Evolutionary conservation across 345 rosid genomes (phyloP).

Genomic region (Aegle marmelos): DNA sequence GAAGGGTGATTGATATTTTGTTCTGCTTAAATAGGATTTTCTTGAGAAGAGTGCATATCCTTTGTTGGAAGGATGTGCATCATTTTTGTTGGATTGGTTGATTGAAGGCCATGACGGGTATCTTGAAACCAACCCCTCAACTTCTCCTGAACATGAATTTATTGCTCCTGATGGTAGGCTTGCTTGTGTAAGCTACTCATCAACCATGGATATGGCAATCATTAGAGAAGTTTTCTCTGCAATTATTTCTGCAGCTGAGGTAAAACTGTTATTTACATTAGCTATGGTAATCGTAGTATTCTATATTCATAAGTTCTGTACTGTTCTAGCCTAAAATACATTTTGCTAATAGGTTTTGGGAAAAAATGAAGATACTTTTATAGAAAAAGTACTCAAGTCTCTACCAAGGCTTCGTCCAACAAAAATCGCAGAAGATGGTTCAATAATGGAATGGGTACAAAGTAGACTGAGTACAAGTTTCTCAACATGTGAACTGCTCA

Average conservation of each 20-base stretch:
- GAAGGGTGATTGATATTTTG: neutral
- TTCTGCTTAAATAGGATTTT: conserved; percentile 55
- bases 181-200: conserved; percentile 90
- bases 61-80: conserved; percentile 77
- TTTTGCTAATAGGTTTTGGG: conserved; percentile 55
- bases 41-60: conserved; percentile 73
- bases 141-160: conserved; percentile 92
- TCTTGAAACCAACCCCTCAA: conserved; percentile 92
- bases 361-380: conserved; percentile 45
- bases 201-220: conserved; percentile 95
- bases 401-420: conserved; percentile 68
- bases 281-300: neutral
- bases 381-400: conserved; percentile 53
- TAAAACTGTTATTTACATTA: conserved; percentile 22
- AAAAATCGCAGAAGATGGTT: conserved; percentile 69
- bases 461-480: neutral
- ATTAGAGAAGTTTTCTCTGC: conserved; percentile 69
- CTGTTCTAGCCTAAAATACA: neutral
- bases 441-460: conserved; percentile 96
- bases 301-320: conserved; percentile 13
- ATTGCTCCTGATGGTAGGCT: conserved; percentile 70
- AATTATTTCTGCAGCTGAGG: conserved; percentile 81
- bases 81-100: conserved; percentile 87
- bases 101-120: conserved; percentile 70
- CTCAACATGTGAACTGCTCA: neutral